Percentiles rank a stretch among this genome's conserved stretches.
Evolutionary conservation across 345 rosid species (phyloP).

Genomic region (Rhodamnia argentea): DNA sequence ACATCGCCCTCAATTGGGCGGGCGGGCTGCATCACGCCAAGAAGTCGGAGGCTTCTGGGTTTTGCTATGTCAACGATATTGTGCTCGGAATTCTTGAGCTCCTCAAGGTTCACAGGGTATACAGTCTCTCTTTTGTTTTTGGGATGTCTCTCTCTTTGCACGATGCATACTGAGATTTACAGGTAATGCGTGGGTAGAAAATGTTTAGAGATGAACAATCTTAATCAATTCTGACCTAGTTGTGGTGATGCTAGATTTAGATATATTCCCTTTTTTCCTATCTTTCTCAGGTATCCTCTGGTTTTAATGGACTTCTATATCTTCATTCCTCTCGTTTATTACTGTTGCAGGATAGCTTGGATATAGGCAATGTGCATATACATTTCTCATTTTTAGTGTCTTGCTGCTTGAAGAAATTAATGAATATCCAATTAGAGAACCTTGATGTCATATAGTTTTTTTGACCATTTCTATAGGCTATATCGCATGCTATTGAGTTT

Average conservation of each 20-base stretch:
- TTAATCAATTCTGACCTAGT: neutral
- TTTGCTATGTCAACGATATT: conserved; percentile 92
- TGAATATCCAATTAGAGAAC: neutral
- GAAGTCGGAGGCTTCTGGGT: conserved; percentile 97
- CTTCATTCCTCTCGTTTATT: neutral
- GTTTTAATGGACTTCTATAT: neutral
- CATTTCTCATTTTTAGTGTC: neutral
- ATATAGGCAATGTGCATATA: neutral
- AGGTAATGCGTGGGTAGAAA: neutral
- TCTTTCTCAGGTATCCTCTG: neutral
- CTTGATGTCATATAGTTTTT: neutral
- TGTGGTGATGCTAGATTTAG: neutral
- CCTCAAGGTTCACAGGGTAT: conserved; percentile 90
- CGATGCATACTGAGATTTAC: neutral
- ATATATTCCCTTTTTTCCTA: neutral
- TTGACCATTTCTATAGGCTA: neutral
- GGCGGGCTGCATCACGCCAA: conserved; percentile 98
- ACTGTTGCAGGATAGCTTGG: neutral
- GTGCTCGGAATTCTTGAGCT: conserved; percentile 92
- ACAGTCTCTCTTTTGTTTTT: neutral
- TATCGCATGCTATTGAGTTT: neutral
- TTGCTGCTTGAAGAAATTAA: neutral
- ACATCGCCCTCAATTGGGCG: conserved; percentile 94
- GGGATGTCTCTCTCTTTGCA: neutral
- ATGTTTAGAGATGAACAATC: neutral